Percentiles rank a stretch among this genome's conserved stretches.
These are phyloP conservation scores for Globisporangium uncinulatum DNA, from an alignment of 352 stramenopile genomes.

Conservation along the genomic window DNA sequence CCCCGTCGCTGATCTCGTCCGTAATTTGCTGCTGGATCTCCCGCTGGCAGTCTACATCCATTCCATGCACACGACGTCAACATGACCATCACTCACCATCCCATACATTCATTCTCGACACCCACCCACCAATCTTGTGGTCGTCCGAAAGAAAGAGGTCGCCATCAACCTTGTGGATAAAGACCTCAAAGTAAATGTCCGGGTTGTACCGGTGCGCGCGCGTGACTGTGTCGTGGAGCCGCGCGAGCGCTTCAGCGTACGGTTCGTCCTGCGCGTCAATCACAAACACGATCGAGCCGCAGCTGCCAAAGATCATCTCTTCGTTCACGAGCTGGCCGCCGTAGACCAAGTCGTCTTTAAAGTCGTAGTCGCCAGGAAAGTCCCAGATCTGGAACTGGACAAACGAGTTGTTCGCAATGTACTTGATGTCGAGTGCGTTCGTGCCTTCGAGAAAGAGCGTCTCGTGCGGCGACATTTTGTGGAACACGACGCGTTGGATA, in stretches of 20 bases:
- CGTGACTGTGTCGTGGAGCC: conserved; percentile 86
- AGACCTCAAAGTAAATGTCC: conserved; percentile 96
- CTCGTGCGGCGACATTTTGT: conserved; percentile 98
- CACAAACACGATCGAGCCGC: conserved; percentile 95
- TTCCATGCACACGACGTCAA: no score
- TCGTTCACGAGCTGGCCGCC: conserved; percentile 86
- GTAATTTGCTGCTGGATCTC: conserved; percentile 98
- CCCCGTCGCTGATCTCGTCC: conserved; percentile 93
- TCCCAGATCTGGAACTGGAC: conserved; percentile 99
- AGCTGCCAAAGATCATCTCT: conserved; percentile 90
- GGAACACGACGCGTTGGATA: conserved; percentile 97
- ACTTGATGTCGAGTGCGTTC: conserved; percentile 89
- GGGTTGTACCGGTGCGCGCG: conserved; percentile 91
- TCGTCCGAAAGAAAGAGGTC: conserved; percentile 98
- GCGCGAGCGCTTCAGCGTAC: conserved; percentile 80
- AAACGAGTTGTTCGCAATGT: conserved; percentile 97
- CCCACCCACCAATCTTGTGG: conserved; percentile 91
- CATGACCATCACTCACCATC: background rate
- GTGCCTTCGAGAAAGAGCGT: conserved; percentile 91
- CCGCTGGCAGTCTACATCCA: conserved; percentile 89
- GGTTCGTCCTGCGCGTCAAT: conserved; percentile 97
- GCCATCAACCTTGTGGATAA: conserved; percentile 99
- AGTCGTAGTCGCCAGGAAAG: conserved; percentile 95
- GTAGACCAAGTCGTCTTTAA: conserved; percentile 89
- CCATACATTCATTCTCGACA: background rate